phyloP scores from a whole-genome alignment of 108 stramenopile species.

The Fragilaria radians region DNA sequence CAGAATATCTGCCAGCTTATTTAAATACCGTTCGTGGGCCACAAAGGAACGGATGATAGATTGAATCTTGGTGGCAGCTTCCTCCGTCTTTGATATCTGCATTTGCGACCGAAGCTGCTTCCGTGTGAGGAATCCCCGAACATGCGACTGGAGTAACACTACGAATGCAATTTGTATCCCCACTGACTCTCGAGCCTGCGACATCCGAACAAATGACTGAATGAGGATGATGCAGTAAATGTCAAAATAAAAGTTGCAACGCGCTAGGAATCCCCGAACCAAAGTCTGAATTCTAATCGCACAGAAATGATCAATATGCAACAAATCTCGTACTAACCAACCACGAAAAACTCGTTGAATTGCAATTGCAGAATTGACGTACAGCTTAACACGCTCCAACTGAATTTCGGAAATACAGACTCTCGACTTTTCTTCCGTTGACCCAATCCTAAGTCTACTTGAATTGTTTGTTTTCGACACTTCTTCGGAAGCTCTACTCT shows the following conservation, averaged over 20 bases:
- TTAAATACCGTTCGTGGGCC: conserved; percentile 41
- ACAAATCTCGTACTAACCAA: conserved; percentile 73
- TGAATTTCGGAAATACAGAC: conserved; percentile 8
- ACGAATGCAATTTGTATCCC: conserved; percentile 26
- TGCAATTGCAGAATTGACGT: conserved; percentile 47
- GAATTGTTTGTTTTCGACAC: not conserved
- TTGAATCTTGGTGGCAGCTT: conserved; percentile 41
- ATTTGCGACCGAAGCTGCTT: not conserved
- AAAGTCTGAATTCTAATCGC: conserved; percentile 57
- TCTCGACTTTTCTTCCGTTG: not conserved
- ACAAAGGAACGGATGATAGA: conserved; percentile 41
- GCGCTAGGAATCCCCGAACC: conserved; percentile 25
- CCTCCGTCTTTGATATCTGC: not conserved
- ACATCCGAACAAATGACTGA: conserved; percentile 43
- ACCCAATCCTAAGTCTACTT: not conserved
- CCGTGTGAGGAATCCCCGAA: conserved; percentile 34
- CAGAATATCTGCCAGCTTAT: conserved; percentile 47
- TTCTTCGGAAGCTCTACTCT: not conserved
- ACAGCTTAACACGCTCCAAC: conserved; percentile 23
- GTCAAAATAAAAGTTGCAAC: conserved; percentile 32
- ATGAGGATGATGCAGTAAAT: conserved; percentile 42
- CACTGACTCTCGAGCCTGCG: conserved; percentile 29
- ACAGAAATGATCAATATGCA: conserved; percentile 64
- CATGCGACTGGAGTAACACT: conserved; percentile 41
- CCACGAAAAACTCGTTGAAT: conserved; percentile 78